Evolutionary conservation across 306 rosid species (phyloP), one percentile per base, ranked within the genome.

Genomic region (Sicyos edulis): DNA sequence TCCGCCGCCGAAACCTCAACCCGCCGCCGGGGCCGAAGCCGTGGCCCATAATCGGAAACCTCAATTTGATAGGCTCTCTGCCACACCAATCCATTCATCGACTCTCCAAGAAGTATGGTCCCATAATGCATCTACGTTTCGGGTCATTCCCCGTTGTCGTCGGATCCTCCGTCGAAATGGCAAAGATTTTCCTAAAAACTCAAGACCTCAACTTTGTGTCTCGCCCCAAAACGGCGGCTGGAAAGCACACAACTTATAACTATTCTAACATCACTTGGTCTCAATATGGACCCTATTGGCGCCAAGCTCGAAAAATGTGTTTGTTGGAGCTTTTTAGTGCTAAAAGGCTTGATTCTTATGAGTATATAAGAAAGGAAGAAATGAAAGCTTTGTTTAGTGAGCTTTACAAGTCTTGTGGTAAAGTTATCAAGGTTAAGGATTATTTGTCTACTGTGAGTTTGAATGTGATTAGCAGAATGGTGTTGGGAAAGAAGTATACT

Each of bases 381-480:
- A 16, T 80, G 50, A 59, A 6, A 0, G 70, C 45, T 13, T 2
- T 85, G 56, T 77, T 88, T 0, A 80, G 24, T 4, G 83, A 68
- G 0, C 51, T 92, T 3, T 65, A 45, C 15, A 53, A 72, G 2
- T 80, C 80, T 0, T 40, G 81, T 0, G 77, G 82, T 24, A 44
- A 32, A 55, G 56, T 61, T 0, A 11, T 88, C 2, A 1, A 65
- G 3, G n/a, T 86, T 9, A 92, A 89, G 49, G 82, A 79, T 8
- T 76, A 81, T 1, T 96, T 92, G 21, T 64, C 91, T 0, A 79
- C 29, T 6, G 29, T 92, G 64, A 88, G 91, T 32, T 81, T 92
- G 10, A 89, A 92, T 56, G 91, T 92, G n/a, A 89, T 92, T 11
- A 92, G 96, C 61, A 80, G 97, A 1, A 92, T 88, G 97, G 96